Percentiles rank a stretch among this genome's conserved stretches.
Conservation (phyloP, 371 early-diverging fungal genomes). For the Haplosporangium sp. region DNA sequence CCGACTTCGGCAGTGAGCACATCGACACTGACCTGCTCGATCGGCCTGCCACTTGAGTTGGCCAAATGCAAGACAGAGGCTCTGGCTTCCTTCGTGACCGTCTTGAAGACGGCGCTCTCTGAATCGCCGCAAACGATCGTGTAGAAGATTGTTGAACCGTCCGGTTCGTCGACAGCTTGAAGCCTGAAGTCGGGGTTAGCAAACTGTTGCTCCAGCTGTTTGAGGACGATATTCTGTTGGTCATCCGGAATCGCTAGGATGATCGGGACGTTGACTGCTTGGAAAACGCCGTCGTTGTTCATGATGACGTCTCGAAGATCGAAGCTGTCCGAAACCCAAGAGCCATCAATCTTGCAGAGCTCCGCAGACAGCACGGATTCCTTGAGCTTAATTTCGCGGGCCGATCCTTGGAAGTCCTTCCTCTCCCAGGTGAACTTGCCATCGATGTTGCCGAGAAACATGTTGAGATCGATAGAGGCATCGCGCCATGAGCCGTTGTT, state of each 20-base stretch:
- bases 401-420: conserved; percentile 15
- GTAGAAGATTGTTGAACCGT: conserved; percentile 13
- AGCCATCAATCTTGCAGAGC: conserved; percentile 16
- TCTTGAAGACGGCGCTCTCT: conserved; percentile 4
- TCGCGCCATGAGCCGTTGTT: conserved; percentile 23
- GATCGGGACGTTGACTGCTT: conserved; percentile 14
- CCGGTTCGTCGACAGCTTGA: conserved; percentile 5
- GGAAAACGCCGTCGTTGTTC: conserved; percentile 19
- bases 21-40: conserved; percentile 24
- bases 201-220: not conserved
- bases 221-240: conserved; percentile 1
- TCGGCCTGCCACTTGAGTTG: conserved; percentile 10
- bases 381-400: conserved; percentile 4
- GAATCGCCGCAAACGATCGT: conserved; percentile 1
- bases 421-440: conserved; percentile 8
- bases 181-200: conserved; percentile 6
- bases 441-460: conserved; percentile 16
- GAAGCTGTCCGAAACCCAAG: conserved; percentile 18
- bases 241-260: conserved; percentile 9
- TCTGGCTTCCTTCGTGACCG: conserved; percentile 9
- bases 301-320: conserved; percentile 16
- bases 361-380: conserved; percentile 12
- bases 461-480: conserved; percentile 18
- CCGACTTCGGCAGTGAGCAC: conserved; percentile 4
- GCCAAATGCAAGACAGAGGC: conserved; percentile 6